Evolutionary conservation across 1,284 basidiomycete genomes (phyloP), one percentile per base, ranked within the genome.

Genomic region (Porodaedalea pini): DNA sequence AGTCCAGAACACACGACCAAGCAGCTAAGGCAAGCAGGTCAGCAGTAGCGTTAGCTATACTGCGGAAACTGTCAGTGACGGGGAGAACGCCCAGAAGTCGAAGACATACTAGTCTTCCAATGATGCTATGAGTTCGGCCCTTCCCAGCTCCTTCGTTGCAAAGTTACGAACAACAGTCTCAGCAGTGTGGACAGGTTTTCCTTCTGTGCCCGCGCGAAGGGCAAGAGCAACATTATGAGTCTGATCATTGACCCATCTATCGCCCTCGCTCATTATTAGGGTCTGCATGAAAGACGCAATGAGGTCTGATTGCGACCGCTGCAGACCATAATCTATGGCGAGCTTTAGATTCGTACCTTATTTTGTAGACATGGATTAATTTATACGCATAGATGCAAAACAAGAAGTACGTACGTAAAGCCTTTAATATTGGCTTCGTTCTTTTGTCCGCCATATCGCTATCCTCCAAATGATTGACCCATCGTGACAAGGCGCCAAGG

Each of bases 181-280:
- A 7, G 90, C 88, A 6, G 80, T 77, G 31, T 76, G 68, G 0
- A 92, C 89, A 10, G 90, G 90, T 65, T 82, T 78, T 3, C 85
- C 86, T 56, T 75, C 75, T 11, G 78, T 78, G 1, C 86, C 85
- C 4, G 79, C 74, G 43, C 79, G 78, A 54, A 92, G 68, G 5
- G 87, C 85, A 49, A 81, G 74, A 0, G 79, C 76, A 49, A 89
- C 74, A 58, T 78, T 79, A 4, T 77, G 75, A 10, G 81, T 78
- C 63, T 88, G 82, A 0, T 78, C 73, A 51, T 71, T 72, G 39
- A 92, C 79, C 90, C 90, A 92, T 64, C 81, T 81, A 63, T 91
- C 89, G 17, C 90, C 90, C 73, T 92, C 89, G 61, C 87, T 90
- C 90, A 92, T 92, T 57, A 92, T 80, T 36, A 92, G 73, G 5